Conservation (phyloP, 768 basidiomycete species). For the Lactarius hatsudake region DNA sequence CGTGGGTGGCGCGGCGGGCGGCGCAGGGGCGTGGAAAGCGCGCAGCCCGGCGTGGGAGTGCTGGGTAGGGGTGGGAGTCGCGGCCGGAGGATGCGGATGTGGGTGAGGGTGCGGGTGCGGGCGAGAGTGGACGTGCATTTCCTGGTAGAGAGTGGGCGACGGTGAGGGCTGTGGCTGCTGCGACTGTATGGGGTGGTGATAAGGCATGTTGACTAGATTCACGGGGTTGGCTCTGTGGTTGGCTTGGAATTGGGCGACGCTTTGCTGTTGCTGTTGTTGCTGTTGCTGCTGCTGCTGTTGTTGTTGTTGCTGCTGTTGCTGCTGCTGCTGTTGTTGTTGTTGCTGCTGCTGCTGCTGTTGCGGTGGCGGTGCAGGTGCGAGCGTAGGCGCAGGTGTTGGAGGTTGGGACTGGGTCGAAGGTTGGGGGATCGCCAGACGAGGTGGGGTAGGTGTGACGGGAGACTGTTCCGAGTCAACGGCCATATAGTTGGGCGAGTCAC, state of each 20-base stretch:
- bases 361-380: constrained; percentile 26
- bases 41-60: constrained; percentile 21
- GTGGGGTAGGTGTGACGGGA: constrained; percentile 13
- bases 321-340: neutral
- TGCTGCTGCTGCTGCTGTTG: neutral
- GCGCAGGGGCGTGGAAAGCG: constrained; percentile 16
- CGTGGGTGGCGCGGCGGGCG: constrained; percentile 1
- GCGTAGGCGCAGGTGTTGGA: constrained; percentile 9
- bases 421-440: constrained; percentile 7
- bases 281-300: neutral
- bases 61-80: constrained; percentile 7
- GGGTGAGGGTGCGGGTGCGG: constrained; percentile 17
- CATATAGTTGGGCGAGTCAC: constrained; percentile 25
- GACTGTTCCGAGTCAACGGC: constrained; percentile 11
- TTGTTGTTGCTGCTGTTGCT: neutral
- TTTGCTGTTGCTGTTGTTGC: constrained; percentile 16
- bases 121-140: constrained; percentile 27
- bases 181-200: constrained; percentile 29
- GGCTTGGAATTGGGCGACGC: constrained; percentile 10
- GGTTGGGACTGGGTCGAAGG: constrained; percentile 11
- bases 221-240: constrained; percentile 12
- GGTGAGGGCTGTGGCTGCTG: constrained; percentile 28
- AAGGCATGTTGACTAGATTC: constrained; percentile 18
- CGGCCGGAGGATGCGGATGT: constrained; percentile 16
- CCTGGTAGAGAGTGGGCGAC: constrained; percentile 25